Percentiles rank a stretch among this genome's conserved stretches.
phyloP scores from a whole-genome alignment of 352 stramenopile species.

The Halophytophthora batemanensis region DNA sequence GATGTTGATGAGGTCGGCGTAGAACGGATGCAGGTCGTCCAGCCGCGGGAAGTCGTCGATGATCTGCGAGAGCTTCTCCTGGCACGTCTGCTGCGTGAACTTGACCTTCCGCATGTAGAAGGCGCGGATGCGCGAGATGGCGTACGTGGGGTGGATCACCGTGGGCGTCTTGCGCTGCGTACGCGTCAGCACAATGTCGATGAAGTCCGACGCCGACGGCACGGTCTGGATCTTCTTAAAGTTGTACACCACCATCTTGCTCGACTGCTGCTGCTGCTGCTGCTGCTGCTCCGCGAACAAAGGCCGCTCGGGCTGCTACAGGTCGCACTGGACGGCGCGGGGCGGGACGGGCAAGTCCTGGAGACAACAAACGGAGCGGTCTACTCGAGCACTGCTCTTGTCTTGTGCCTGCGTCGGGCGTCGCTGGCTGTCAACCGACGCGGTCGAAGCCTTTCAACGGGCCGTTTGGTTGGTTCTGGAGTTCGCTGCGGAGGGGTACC shows the following conservation, averaged over 20 bases:
- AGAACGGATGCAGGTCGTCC: conserved; percentile 98
- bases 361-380: background rate
- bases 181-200: conserved; percentile 99
- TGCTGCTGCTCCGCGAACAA: conserved; percentile 3
- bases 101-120: conserved; percentile 99
- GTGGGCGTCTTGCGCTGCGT: conserved; percentile 99
- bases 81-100: conserved; percentile 99
- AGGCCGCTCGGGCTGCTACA: background rate
- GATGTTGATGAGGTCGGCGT: conserved; percentile 99
- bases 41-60: conserved; percentile 99
- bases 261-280: background rate
- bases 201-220: conserved; percentile 95
- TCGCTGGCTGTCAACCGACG: conserved; percentile 1
- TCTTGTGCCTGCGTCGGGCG: background rate
- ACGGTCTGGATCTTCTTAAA: conserved; percentile 99
- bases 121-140: conserved; percentile 95
- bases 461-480: conserved; percentile 37
- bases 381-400: background rate
- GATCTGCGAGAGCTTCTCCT: conserved; percentile 96
- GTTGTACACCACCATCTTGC: conserved; percentile 98
- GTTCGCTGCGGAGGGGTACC: background rate
- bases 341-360: background rate
- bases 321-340: background rate
- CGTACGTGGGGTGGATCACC: conserved; percentile 97
- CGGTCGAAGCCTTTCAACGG: conserved; percentile 14